Percentiles rank a stretch among this genome's conserved stretches.
Conservation (phyloP, 2,329 filamentous ascomycete species). For the Colletotrichum sojae region DNA sequence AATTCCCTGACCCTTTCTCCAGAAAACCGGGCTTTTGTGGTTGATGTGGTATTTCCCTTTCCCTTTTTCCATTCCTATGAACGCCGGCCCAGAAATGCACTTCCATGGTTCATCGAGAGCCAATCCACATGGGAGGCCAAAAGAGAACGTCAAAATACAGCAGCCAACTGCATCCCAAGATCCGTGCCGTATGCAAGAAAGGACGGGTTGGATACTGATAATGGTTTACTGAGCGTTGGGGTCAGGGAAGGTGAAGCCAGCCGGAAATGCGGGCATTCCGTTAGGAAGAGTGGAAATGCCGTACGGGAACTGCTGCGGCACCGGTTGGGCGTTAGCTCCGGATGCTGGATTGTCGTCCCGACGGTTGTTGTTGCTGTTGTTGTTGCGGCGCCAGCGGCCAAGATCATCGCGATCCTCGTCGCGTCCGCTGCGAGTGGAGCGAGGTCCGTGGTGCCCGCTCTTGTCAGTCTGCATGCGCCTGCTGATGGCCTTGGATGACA, state of each 20-base stretch:
- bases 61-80: constrained; percentile 22
- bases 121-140: constrained; percentile 11
- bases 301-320: constrained; percentile 53
- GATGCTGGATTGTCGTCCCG: constrained; percentile 47
- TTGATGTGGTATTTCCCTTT: constrained; percentile 32
- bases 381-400: constrained; percentile 50
- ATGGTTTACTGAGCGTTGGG: constrained; percentile 42
- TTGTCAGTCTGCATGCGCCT: constrained; percentile 79
- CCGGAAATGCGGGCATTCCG: constrained; percentile 59
- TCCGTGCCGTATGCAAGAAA: constrained; percentile 21
- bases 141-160: constrained; percentile 31
- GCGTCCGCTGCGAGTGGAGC: constrained; percentile 67
- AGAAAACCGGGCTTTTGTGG: constrained; percentile 1
- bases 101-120: constrained; percentile 21
- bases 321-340: constrained; percentile 42
- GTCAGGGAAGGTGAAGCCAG: constrained; percentile 56
- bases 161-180: constrained; percentile 3
- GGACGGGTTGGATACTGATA: background rate
- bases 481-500: constrained; percentile 90
- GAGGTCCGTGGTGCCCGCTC: constrained; percentile 74
- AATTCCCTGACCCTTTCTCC: constrained; percentile 28
- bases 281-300: constrained; percentile 58
- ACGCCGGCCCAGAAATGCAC: constrained; percentile 32
- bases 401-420: constrained; percentile 51
- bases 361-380: constrained; percentile 26